Evolutionary conservation across 331 rosid species (phyloP), one percentile per base, ranked within the genome.

Genomic region (Prunus yedoensis): DNA sequence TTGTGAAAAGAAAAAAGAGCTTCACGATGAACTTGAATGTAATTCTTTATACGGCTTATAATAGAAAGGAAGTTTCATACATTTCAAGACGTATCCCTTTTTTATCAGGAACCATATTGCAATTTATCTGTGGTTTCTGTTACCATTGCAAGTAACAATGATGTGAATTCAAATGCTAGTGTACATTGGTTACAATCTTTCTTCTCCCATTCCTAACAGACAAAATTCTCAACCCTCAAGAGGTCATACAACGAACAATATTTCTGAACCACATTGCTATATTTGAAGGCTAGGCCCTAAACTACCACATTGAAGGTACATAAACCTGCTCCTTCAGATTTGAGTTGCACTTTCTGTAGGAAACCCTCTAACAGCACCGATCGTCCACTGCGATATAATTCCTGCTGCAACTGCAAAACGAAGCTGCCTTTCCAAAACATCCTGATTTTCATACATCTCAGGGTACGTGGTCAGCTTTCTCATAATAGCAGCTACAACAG

Each of bases 281-380:
- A 41, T 47, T 62, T 28, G 66, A 74, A 5, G 68, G 58, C 53
- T 32, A 50, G 4, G 73, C 85, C 66, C 45, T 45, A 56, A 79
- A 38, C 71, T 88, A 92, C 99, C 99, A 95, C 97, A 95, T 47
- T 60, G 97, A 89, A 81, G 99, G 99, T 30, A 91, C 91, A 77
- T 89, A 95, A 82, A 95, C 99, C 83, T 95, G 96, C 80, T 95
- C 99, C 84, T 95, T 95, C 45, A 95, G 89, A 88, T 92, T 84
- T 95, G 98, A 4, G 97, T 20, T 14, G 99, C 99, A 82, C 96
- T 95, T 84, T 95, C 99, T 2, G 96, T 85, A 46, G 99, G 99
- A 70, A 92, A 92, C 43, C 97, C 90, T 85, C 97, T 80, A 10
- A 92, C 90, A 17, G 87, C 97, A 69, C 99, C 98, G 17, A 92